Base-by-base conservation (phyloP, 495 filamentous ascomycete genomes). In the Talaromyces stipitatus region DNA sequence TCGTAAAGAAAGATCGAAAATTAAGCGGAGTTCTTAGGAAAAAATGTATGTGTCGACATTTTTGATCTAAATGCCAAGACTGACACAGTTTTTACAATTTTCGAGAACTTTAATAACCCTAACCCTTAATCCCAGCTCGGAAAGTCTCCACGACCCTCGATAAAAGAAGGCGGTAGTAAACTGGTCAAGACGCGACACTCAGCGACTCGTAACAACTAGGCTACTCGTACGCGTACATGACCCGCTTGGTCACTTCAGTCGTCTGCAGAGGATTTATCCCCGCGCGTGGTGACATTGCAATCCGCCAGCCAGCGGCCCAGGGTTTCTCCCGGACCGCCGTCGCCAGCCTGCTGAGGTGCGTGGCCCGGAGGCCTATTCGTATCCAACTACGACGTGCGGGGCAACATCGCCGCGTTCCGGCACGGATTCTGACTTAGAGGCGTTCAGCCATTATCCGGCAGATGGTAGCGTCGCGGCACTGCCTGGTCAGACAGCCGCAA, bases 361-460 rank as follows among this genome's bases (percentile, higher is more conserved):
- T 46, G 53, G 60, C 63, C 61, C 55, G 61, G 62, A 69, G 64
- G 66, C 78, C 78, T 85, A 84, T 85, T 82, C 78, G 74, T 80
- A 82, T 83, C 75, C 81, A 67, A 77, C 74, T 84, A 83, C 78
- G 73, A 82, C 73, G 77, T 82, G 77, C 79, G 71, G 77, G 71
- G 72, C 68, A 71, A 75, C 78, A 71, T 83, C 77, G 73, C 73
- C 77, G 72, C 78, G 66, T 82, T 83, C 76, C 75, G 73, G 78
- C 76, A 83, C 79, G 75, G 75, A 83, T 82, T 85, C 78, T 83
- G 75, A 82, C 80, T 82, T 84, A 83, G 76, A 85, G 77, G 79
- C 78, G 80, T 85, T 84, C 77, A 84, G 78, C 78, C 74, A 83
- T 84, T 80, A 83, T 83, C 78, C 78, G 79, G 80, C 80, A 81